Evolutionary conservation across 140 eudicot species (phyloP), one percentile per base, ranked within the genome.

Genomic region (Eryngium alpinum): DNA sequence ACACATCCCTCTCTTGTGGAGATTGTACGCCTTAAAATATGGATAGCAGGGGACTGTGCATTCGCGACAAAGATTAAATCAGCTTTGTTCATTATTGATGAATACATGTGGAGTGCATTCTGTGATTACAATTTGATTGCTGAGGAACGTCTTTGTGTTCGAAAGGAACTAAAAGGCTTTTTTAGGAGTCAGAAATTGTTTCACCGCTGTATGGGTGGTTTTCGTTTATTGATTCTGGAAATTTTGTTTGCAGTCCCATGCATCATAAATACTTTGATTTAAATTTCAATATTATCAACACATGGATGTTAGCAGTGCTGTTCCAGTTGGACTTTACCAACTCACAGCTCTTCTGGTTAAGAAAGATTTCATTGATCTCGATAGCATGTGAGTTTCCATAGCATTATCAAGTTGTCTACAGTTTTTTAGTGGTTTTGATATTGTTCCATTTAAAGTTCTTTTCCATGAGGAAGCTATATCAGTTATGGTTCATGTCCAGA

Each of bases 281-380:
- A 96, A 96, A 91, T 96, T 96, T 69, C 99, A 96, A 56, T 93
- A 91, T 85, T 91, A 93, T 81, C 99, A 93, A 85, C 97, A 96
- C 49, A 83, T 88, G 90, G 99, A 96, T 83, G 91, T 92, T 17
- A 86, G 86, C 80, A 62, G 49, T 84, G 82, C 90, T 82, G 98
- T 88, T 63, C 99, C 98, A 31, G 86, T 84, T 78, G 97, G 96
- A 78, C 97, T 96, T 80, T 96, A 91, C 87, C 96, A 93, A 84
- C 98, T 96, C 62, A 85, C 99, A 51, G 99, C 99, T 38, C 85
- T 89, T 78, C 91, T 96, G 87, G 91, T 96, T 74, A 96, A 93
- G 84, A 83, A 90, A 77, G 92, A 89, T 63, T 91, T 90, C 84
- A 86, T 96, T 67, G 98, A 96, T 82, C 88, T 93, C 71, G 99